Conservation (phyloP, 352 stramenopile species). For the Globisporangium spinosum region DNA sequence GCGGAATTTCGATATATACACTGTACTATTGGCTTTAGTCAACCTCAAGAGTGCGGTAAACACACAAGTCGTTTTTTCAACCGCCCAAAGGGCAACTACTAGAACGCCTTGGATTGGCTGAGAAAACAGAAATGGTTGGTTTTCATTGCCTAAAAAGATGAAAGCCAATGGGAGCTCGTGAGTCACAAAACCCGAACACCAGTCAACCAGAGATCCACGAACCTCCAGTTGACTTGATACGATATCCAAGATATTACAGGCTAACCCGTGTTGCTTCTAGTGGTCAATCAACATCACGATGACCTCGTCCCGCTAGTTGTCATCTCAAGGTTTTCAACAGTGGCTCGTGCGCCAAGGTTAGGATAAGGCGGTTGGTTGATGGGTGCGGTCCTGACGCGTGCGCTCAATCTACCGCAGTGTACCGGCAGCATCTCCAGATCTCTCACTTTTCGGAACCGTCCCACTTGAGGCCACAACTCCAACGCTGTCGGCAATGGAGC, state of each 20-base stretch:
- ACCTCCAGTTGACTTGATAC: too few species aligned
- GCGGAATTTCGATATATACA: neutral
- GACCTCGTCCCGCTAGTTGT: neutral
- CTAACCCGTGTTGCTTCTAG: neutral
- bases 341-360: neutral
- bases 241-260: neutral
- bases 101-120: neutral
- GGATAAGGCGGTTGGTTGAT: neutral
- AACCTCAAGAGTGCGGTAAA: too few species aligned
- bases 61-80: neutral
- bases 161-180: neutral
- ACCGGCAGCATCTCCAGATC: neutral
- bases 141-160: neutral
- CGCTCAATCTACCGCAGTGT: neutral
- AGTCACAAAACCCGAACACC: too few species aligned
- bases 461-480: neutral
- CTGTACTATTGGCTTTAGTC: too few species aligned
- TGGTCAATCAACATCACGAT: neutral
- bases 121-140: neutral
- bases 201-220: too few species aligned
- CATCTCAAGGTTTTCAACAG: neutral
- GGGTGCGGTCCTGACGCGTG: neutral
- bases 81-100: neutral
- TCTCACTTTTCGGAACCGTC: neutral
- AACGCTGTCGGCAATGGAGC: neutral